phyloP scores from a whole-genome alignment of 768 basidiomycete species.

The Boletus insuetus region DNA sequence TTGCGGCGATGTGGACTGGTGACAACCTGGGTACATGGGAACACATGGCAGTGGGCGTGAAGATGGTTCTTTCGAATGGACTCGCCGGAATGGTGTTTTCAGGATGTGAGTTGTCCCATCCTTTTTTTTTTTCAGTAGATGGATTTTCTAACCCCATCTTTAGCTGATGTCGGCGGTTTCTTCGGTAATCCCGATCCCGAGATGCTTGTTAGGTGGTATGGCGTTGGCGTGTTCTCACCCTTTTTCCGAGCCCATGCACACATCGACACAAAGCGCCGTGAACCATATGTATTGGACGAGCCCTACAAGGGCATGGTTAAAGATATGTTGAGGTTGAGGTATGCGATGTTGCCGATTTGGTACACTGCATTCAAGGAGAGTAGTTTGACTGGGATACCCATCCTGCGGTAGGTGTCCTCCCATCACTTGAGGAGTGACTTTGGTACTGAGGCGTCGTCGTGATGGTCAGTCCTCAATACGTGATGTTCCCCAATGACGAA shows the following conservation, averaged over 20 bases:
- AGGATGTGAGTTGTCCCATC: conserved; percentile 62
- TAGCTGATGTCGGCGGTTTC: conserved; percentile 98
- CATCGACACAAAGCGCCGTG: conserved; percentile 95
- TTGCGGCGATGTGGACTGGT: conserved; percentile 98
- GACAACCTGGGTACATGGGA: conserved; percentile 98
- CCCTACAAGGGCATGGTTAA: conserved; percentile 84
- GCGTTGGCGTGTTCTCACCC: conserved; percentile 90
- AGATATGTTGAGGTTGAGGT: conserved; percentile 76
- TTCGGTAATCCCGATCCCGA: conserved; percentile 95
- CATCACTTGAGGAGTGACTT: background rate
- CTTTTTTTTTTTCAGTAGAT: background rate
- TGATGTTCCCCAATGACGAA: conserved; percentile 87
- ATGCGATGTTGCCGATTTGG: conserved; percentile 88
- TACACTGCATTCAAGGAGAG: conserved; percentile 97
- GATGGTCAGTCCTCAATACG: conserved; percentile 83
- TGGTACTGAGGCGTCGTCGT: background rate
- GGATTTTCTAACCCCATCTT: background rate
- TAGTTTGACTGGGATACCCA: conserved; percentile 74
- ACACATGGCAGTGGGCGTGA: conserved; percentile 89
- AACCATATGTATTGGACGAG: conserved; percentile 89
- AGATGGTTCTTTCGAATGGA: conserved; percentile 88
- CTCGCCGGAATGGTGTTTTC: conserved; percentile 90
- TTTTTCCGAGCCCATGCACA: conserved; percentile 99
- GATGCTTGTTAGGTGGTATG: conserved; percentile 97
- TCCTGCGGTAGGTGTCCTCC: conserved; percentile 60